Evolutionary conservation across 176 grass and related monocot species (phyloP), one percentile per base, ranked within the genome.

Genomic region (Eremochloa ophiuroides): DNA sequence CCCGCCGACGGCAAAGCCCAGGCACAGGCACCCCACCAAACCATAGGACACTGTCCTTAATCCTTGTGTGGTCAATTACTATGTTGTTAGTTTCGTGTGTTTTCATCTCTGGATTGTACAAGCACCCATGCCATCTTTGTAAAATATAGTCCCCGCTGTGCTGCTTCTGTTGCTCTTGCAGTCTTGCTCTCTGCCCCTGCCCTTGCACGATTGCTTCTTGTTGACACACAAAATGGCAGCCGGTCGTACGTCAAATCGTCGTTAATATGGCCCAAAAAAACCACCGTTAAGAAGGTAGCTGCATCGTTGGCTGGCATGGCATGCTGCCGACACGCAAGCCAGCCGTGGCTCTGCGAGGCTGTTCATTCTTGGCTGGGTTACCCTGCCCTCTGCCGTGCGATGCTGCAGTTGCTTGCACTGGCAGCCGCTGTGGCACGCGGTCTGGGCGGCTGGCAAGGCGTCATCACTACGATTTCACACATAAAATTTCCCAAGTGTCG

Each of bases 21-120:
- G 6, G 41, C 82, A 69, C 87, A 84, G 35, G 53, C 76, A 89
- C 18, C 70, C 87, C n/a, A 61, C 87, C n/a, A 61, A 39, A 2
- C 87, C 87, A 8, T 89, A 89, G 82, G 17, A 10, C 13, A n/a
- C n/a, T n/a, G n/a, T n/a, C n/a, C n/a, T n/a, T n/a, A n/a, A n/a
- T n/a, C n/a, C n/a, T n/a, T n/a, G n/a, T 78, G 13, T 43, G 6
- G 6, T 7, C 1, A 7, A 51, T 51, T 51, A 51, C n/a, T n/a
- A n/a, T 7, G 22, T 38, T 38, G 22, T 29, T n/a, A 61, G 18
- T 42, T 7, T 5, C 30, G 27, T 58, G 29, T 59, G 12, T 13
- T 88, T 5, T 25, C 28, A 10, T n/a, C 8, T 2, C 7, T 56
- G 37, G 10, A 46, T 58, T 72, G 58, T 59, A 69, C 47, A 50